Evolutionary conservation across 371 early-diverging fungal genomes (phyloP), one percentile per base, ranked within the genome.

Genomic region (Mucor irregularis): DNA sequence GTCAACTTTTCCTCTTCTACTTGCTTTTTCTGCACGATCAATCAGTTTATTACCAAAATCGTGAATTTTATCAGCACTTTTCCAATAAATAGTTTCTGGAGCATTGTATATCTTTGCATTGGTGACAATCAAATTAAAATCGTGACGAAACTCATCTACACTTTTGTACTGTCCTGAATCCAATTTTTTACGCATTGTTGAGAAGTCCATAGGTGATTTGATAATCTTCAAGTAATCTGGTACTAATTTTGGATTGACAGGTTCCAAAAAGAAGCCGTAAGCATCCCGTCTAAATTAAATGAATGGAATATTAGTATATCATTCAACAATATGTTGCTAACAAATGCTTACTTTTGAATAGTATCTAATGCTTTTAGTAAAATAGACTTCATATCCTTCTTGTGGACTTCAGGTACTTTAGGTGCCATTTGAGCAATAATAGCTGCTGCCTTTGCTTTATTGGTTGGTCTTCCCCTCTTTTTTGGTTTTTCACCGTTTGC

Each of bases 201-300:
- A 74, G 35, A 89, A 78, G 45, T 88, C 90, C 90, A 89, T 89
- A 0, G 90, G 90, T 2, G 73, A 63, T 44, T 81, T 83, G 49
- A 89, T 89, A 5, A 93, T 79, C 4, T 80, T 71, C 19, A 87
- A 56, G 66, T 94, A 94, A 57, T 92, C 93, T 2, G 86, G 78
- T 7, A 94, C 92, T 8, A 85, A 45, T 0, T 59, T 63, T 13
- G 84, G 80, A 64, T 93, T 88, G n/a, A 94, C 95, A 21, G 94
- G 93, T 29, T 88, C 84, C 14, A 88, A 59, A 58, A 94, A 94
- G 46, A 92, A 83, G 0, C 90, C 89, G 66, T 92, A 90, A 0
- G 73, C 72, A 64, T 89, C 85, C 22, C 66, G 56, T 47, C 76
- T 77, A 38, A 11, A 17, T 1, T n/a, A n/a, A n/a, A n/a, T n/a